These are phyloP conservation scores for Leishmania tarentolae DNA, from an alignment of 208 protist genomes.

Conservation along the genomic window DNA sequence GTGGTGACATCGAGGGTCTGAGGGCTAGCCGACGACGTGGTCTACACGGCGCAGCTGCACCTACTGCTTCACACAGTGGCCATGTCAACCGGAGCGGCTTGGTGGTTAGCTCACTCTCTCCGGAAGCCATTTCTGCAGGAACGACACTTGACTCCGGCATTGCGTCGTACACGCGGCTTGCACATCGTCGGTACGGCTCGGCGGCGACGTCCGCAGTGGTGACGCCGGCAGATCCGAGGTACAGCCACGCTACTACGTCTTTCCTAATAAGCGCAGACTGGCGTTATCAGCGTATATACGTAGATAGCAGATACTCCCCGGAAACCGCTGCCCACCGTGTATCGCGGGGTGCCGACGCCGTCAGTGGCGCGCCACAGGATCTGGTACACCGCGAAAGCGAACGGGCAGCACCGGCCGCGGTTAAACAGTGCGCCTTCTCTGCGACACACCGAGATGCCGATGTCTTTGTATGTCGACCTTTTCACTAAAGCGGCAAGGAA, in stretches of 20 bases:
- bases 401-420: not conserved
- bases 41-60: not conserved
- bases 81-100: not conserved
- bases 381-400: not conserved
- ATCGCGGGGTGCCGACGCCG: not conserved
- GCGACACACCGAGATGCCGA: not conserved
- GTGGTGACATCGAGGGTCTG: not conserved
- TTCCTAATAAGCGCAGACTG: constrained; percentile 72
- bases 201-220: constrained; percentile 11
- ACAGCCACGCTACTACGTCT: constrained; percentile 51
- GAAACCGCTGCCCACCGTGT: not conserved
- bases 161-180: constrained; percentile 2
- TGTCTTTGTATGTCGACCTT: constrained; percentile 26
- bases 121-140: not conserved
- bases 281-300: constrained; percentile 77
- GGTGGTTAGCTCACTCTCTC: not conserved
- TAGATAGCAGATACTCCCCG: constrained; percentile 55
- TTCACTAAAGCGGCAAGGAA: not conserved
- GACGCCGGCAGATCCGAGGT: constrained; percentile 30
- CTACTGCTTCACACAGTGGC: not conserved
- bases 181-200: constrained; percentile 19
- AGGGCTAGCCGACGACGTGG: not conserved
- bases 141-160: not conserved
- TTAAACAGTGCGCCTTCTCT: not conserved
- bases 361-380: not conserved